Base-by-base conservation (phyloP, 306 rosid species). In the Vigna unguiculata region DNA sequence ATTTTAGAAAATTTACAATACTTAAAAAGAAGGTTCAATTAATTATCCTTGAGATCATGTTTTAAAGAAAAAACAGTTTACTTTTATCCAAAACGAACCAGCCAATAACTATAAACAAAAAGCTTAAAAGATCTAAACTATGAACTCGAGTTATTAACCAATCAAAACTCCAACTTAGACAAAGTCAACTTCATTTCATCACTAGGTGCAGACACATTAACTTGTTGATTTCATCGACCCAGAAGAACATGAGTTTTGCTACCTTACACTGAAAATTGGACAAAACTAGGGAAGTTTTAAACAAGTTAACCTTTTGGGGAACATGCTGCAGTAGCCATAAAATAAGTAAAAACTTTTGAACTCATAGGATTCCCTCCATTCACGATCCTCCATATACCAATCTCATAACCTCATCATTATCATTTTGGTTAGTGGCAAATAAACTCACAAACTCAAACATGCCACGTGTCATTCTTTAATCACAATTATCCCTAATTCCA, bases 211-310 rank as follows among this genome's bases (percentile, higher is more conserved):
- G 14, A 63, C 47, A 24, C 73, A 8, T 9, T 7, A 25, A 25
- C 43, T 49, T 67, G 75, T 78, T 34, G 89, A 54, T 76, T 76
- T 79, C 78, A 85, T 85, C 89, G 75, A 78, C 43, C 2, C n/a
- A 47, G 32, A 60, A 49, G 61, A 80, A 69, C 40, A 30, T 21
- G 34, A 22, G 49, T 73, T 82, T 78, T 72, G 82, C 84, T 82
- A 80, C 59, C 77, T 32, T 79, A 49, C 88, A 83, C 76, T 25
- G 24, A 54, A 78, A 80, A 78, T 40, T 66, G 82, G 87, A 85
- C 88, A 84, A 88, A 6, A 25, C 36, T 62, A 51, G 15, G 16
- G 78, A 40, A 73, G 55, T 79, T 45, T 70, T 24, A 49, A 77
- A 68, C 46, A 4, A 52, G 84, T 47, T 67, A 59, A 36, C 75